phyloP scores from a whole-genome alignment of 2,329 filamentous ascomycete genomes.

The Sporothrix dimorphospora region DNA sequence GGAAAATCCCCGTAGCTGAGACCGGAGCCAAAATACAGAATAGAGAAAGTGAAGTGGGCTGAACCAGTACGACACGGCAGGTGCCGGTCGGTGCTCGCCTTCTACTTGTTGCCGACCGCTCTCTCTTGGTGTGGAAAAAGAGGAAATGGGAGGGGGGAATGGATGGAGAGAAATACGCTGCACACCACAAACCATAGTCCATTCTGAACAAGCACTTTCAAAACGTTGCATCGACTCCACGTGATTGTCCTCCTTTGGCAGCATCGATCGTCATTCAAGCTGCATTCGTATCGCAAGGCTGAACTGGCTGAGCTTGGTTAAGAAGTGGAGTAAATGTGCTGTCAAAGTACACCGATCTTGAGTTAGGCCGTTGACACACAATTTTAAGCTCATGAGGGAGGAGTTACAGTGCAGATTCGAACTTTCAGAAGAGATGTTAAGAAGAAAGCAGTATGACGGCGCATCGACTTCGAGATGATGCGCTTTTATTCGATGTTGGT shows the following conservation, averaged over 20 bases:
- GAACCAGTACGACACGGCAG: constrained; percentile 1
- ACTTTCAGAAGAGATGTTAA: too few relatives aligned
- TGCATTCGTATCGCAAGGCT: neutral
- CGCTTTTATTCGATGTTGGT: too few relatives aligned
- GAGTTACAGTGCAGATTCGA: too few relatives aligned
- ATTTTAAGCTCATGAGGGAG: too few relatives aligned
- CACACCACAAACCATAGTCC: neutral
- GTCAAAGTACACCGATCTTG: too few relatives aligned
- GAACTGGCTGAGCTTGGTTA: neutral
- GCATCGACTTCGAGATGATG: too few relatives aligned
- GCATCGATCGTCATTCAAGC: neutral
- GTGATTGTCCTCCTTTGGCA: neutral
- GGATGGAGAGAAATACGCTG: neutral
- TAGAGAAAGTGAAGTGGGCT: neutral
- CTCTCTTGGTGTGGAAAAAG: neutral
- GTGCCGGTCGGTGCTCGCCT: constrained; percentile 14
- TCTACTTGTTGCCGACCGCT: neutral
- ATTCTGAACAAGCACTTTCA: neutral
- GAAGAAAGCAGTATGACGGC: too few relatives aligned
- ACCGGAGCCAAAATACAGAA: neutral
- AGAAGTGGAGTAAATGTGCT: neutral
- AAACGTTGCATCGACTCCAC: neutral
- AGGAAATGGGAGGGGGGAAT: neutral
- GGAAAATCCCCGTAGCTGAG: neutral
- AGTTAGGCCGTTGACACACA: too few relatives aligned